Conservation (phyloP, 2,329 filamentous ascomycete species). For the Fusarium verticillioides region DNA sequence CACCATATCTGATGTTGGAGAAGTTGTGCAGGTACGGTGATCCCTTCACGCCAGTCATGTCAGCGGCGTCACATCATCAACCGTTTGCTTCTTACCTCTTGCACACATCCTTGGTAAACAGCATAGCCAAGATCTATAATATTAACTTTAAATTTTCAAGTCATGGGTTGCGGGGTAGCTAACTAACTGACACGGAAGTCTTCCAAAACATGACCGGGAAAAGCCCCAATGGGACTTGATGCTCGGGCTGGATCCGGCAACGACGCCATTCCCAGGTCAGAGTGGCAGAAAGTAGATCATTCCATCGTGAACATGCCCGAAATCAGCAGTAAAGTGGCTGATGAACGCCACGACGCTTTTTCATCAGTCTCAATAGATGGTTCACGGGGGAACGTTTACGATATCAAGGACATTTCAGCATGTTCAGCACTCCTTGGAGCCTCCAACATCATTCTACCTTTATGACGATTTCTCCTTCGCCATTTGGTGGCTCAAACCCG, state of each 20-base stretch:
- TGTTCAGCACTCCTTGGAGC: too few relatives aligned
- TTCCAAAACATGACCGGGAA: not conserved
- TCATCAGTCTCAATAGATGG: too few relatives aligned
- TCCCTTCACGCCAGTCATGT: not conserved
- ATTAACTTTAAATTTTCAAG: not conserved
- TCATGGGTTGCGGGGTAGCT: not conserved
- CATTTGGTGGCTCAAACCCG: conserved; percentile 4
- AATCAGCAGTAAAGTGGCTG: not conserved
- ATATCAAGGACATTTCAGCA: not conserved
- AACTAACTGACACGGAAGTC: not conserved
- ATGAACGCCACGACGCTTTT: accelerated
- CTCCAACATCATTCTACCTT: not conserved
- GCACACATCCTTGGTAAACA: not conserved
- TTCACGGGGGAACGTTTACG: accelerated
- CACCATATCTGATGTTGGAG: not conserved
- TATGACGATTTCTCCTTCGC: conserved; percentile 3
- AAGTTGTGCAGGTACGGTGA: not conserved
- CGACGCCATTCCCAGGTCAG: not conserved
- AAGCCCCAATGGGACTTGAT: not conserved
- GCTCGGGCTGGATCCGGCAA: not conserved
- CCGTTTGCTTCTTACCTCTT: not conserved
- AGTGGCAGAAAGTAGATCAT: not conserved
- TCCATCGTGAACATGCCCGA: too few relatives aligned
- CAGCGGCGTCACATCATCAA: not conserved
- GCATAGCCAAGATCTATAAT: not conserved